A percentile compares a stretch with the other conserved stretches of the same genome.
These are phyloP conservation scores for Debaryomyces sp. DNA, from an alignment of 1,139 yeast genomes.

Conservation along the genomic window DNA sequence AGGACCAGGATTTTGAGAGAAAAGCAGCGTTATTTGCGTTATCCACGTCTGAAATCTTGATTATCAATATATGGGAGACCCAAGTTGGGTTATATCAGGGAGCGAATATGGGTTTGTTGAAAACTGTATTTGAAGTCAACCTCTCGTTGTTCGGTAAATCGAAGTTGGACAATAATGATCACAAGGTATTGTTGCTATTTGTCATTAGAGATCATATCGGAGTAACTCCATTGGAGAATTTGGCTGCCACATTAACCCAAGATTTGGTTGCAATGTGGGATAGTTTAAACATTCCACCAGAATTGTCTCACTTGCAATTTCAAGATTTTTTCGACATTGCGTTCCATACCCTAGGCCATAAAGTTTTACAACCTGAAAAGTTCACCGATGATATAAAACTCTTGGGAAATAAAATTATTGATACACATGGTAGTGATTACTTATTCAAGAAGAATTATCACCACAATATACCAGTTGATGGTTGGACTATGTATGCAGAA, in stretches of 20 bases:
- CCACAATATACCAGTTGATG: conserved; percentile 88
- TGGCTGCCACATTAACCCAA: conserved; percentile 64
- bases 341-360: conserved; percentile 84
- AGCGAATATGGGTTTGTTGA: conserved; percentile 92
- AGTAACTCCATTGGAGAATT: conserved; percentile 75
- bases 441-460: conserved; percentile 75
- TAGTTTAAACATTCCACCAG: conserved; percentile 70
- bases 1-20: conserved; percentile 96
- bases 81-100: conserved; percentile 98
- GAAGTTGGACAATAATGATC: conserved; percentile 38
- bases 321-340: conserved; percentile 83
- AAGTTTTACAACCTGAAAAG: conserved; percentile 74
- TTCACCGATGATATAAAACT: conserved; percentile 64
- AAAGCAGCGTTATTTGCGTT: conserved; percentile 95
- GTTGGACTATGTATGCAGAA: conserved; percentile 91
- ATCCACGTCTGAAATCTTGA: conserved; percentile 86
- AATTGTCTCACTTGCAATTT: conserved; percentile 53
- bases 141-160: conserved; percentile 68
- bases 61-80: conserved; percentile 95
- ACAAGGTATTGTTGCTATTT: conserved; percentile 77
- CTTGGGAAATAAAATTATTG: conserved; percentile 64
- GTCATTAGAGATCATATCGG: conserved; percentile 94
- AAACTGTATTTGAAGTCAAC: conserved; percentile 96
- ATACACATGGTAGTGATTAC: conserved; percentile 34
- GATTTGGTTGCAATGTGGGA: conserved; percentile 84